A percentile compares a stretch with the other conserved stretches of the same genome.
Evolutionary conservation across 2,329 filamentous ascomycete species (phyloP).

Genomic region (Aspergillus novoparasiticus): DNA sequence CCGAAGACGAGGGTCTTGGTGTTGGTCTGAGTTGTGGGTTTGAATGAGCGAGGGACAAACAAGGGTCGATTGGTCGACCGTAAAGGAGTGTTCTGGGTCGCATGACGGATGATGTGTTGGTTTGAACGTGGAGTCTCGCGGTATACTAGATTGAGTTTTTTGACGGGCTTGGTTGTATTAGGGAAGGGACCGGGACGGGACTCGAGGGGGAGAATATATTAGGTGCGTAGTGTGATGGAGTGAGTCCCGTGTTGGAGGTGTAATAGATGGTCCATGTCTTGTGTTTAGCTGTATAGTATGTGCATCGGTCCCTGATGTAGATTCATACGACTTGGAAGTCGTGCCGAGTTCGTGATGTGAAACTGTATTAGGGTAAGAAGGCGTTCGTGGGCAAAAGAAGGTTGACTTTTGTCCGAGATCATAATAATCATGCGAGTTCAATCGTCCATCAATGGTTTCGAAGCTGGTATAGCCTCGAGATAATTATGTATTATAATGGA

Average conservation of each 20-base stretch:
- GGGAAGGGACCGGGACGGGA: background rate
- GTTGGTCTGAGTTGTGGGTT: background rate
- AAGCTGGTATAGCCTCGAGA: background rate
- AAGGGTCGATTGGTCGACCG: background rate
- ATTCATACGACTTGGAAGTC: background rate
- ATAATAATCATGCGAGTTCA: constrained; percentile 12
- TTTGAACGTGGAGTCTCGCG: background rate
- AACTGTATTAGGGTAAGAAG: background rate
- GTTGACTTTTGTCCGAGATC: constrained; percentile 2
- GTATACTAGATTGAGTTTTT: background rate
- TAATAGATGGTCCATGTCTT: background rate
- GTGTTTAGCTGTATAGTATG: background rate
- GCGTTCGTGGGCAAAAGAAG: constrained; percentile 6
- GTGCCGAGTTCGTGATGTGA: background rate
- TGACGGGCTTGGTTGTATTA: background rate
- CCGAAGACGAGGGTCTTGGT: background rate
- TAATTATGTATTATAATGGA: constrained; percentile 10
- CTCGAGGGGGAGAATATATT: background rate
- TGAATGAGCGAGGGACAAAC: background rate
- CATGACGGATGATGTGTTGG: background rate
- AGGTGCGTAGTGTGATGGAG: background rate
- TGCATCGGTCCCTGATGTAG: background rate
- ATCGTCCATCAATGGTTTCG: constrained; percentile 6
- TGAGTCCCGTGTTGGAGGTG: background rate
- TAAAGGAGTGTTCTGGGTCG: background rate